Evolutionary conservation across 2,329 filamentous ascomycete genomes (phyloP).

Genomic region (Botryotinia globosa): DNA sequence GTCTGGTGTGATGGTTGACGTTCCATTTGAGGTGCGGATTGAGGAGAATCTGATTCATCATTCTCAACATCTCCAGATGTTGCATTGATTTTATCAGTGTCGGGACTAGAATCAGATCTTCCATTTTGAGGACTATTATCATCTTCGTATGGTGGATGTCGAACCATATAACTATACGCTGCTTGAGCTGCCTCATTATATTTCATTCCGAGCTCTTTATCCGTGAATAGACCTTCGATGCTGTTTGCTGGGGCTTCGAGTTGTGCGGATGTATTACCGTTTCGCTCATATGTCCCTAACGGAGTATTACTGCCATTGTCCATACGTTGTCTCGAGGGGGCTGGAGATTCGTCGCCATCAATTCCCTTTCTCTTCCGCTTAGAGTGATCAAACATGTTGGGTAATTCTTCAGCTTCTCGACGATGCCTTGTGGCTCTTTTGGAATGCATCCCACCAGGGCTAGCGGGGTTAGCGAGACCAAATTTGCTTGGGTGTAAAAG

Average conservation of each 20-base stretch:
- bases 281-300: conserved; percentile 61
- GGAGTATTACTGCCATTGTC: conserved; percentile 58
- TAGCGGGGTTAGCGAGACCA: conserved; percentile 61
- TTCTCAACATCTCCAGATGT: conserved; percentile 49
- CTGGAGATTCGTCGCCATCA: conserved; percentile 63
- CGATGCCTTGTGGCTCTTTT: conserved; percentile 63
- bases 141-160: conserved; percentile 43
- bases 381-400: conserved; percentile 54
- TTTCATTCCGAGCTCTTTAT: conserved; percentile 65
- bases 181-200: conserved; percentile 62
- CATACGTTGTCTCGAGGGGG: conserved; percentile 51
- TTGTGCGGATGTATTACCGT: conserved; percentile 48
- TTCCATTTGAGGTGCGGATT: conserved; percentile 58
- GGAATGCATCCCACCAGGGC: conserved; percentile 59
- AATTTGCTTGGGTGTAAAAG: conserved; percentile 67
- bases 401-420: conserved; percentile 56
- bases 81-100: conserved; percentile 50
- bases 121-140: conserved; percentile 44
- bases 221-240: conserved; percentile 68
- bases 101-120: conserved; percentile 41
- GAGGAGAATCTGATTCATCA: conserved; percentile 48
- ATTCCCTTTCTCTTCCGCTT: conserved; percentile 60
- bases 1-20: conserved; percentile 63
- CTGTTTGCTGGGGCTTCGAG: conserved; percentile 58
- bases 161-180: conserved; percentile 59